Conservation (phyloP, 176 grass and related monocot species). For the Miscanthus lutarioriparius region DNA sequence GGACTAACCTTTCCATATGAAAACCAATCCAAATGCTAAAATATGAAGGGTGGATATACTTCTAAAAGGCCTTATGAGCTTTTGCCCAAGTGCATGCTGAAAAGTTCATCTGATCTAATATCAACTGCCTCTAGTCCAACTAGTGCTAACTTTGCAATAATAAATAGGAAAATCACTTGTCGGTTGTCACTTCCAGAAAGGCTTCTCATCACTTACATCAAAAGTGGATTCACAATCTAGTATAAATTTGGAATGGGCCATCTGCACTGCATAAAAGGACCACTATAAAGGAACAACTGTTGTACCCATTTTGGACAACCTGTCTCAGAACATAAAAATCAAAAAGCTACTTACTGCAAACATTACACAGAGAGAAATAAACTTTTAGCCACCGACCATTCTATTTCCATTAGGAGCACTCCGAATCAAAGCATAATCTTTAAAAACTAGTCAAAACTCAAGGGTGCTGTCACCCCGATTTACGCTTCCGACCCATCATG, state of each 20-base stretch:
- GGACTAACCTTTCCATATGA: neutral
- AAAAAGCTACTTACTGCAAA: neutral
- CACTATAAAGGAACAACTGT: constrained; percentile 4
- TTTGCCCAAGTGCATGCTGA: constrained; percentile 25
- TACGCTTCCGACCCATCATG: neutral
- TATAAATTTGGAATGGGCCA: neutral
- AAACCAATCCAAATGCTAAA: neutral
- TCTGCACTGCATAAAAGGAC: constrained; percentile 7
- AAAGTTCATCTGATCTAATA: constrained; percentile 26
- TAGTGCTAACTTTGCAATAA: neutral
- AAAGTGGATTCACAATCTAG: constrained; percentile 9
- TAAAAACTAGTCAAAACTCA: neutral
- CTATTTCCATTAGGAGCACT: neutral
- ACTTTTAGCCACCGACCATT: neutral
- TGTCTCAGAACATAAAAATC: constrained; percentile 4
- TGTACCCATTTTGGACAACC: neutral
- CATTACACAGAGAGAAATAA: neutral
- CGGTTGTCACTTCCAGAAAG: constrained; percentile 4
- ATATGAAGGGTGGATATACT: constrained; percentile 14
- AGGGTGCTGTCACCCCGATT: neutral
- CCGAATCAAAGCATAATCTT: neutral
- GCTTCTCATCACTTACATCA: neutral
- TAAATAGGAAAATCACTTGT: neutral
- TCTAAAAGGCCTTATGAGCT: neutral
- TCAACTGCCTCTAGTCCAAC: constrained; percentile 11